These are phyloP conservation scores for Mycena crocata DNA, from an alignment of 768 basidiomycete species.

Conservation along the genomic window DNA sequence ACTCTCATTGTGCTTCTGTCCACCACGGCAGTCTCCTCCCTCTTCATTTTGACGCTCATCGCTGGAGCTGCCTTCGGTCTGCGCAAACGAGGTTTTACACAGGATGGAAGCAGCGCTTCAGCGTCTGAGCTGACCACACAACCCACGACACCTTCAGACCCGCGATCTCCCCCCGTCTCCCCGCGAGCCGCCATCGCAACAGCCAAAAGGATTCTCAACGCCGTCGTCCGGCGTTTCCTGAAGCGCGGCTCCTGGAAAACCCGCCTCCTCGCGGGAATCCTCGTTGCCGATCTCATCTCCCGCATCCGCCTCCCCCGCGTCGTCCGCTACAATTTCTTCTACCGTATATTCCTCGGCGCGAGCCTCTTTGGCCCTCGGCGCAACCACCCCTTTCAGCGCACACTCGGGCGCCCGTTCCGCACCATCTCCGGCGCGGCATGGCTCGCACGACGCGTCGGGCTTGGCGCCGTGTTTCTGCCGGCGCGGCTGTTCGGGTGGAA, in stretches of 20 bases:
- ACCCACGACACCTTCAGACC: too few relatives aligned
- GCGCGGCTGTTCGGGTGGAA: conserved; percentile 7
- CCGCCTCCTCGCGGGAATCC: background rate
- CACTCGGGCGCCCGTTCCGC: background rate
- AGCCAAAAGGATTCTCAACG: background rate
- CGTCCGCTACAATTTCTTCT: conserved; percentile 13
- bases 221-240: background rate
- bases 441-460: background rate
- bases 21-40: background rate
- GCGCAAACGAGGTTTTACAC: background rate
- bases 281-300: conserved; percentile 8
- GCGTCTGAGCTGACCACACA: too few relatives aligned
- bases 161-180: background rate
- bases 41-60: conserved; percentile 1
- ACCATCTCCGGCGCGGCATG: background rate
- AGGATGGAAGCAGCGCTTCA: too few relatives aligned
- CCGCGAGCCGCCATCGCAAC: background rate
- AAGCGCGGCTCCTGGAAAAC: background rate
- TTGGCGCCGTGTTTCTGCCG: background rate
- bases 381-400: background rate
- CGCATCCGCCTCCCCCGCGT: conserved; percentile 20
- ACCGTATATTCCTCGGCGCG: conserved; percentile 6
- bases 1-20: background rate
- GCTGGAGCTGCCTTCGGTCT: background rate
- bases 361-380: background rate